Percentiles rank a stretch among this genome's conserved stretches.
These are phyloP conservation scores for Lactifluus subvellereus DNA, from an alignment of 768 basidiomycete species.

Conservation along the genomic window DNA sequence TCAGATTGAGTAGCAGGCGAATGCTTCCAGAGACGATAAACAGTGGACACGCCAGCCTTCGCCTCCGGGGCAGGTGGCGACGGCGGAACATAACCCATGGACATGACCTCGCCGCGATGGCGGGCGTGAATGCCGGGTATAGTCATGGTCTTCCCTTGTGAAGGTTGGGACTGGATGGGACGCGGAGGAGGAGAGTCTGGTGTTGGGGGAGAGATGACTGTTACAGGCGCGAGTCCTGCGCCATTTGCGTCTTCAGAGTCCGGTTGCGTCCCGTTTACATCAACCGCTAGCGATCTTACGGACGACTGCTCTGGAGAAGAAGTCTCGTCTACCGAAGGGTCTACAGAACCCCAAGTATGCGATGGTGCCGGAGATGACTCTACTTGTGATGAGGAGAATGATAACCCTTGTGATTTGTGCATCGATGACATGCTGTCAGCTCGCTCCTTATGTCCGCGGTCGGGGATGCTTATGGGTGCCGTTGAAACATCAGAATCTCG, in stretches of 20 bases:
- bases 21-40: slow-evolving; percentile 73
- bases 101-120: slow-evolving; percentile 80
- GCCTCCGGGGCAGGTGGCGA: slow-evolving; percentile 33
- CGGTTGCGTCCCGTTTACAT: slow-evolving; percentile 3
- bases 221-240: neutral
- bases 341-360: slow-evolving; percentile 12
- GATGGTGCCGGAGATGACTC: slow-evolving; percentile 29
- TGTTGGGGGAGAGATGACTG: slow-evolving; percentile 1
- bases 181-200: slow-evolving; percentile 27
- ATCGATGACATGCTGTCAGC: slow-evolving; percentile 29
- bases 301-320: neutral
- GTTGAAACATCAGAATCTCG: slow-evolving; percentile 27
- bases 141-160: slow-evolving; percentile 71
- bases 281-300: neutral
- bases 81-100: slow-evolving; percentile 68
- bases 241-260: neutral
- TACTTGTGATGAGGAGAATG: slow-evolving; percentile 28
- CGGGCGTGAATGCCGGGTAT: slow-evolving; percentile 85
- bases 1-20: slow-evolving; percentile 32
- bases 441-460: slow-evolving; percentile 27
- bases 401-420: slow-evolving; percentile 22
- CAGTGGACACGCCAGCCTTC: slow-evolving; percentile 55
- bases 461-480: slow-evolving; percentile 34
- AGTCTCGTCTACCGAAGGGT: neutral
- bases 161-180: slow-evolving; percentile 69